phyloP scores from a whole-genome alignment of 2,329 filamentous ascomycete species.

The Colletotrichum lentis region DNA sequence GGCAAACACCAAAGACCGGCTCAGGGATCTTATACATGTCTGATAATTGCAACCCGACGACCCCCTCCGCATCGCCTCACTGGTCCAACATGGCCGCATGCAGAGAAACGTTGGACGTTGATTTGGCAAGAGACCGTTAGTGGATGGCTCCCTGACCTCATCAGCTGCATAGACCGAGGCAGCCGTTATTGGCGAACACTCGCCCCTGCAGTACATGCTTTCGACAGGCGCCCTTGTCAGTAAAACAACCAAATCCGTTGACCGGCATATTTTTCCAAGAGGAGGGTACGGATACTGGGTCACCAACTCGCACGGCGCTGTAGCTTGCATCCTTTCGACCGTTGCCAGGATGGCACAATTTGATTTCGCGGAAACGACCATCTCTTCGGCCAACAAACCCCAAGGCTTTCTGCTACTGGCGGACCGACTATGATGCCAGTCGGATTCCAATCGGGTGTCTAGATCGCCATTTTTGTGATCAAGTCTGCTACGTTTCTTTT shows the following conservation, averaged over 20 bases:
- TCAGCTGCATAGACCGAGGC: conserved; percentile 31
- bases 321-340: conserved; percentile 18
- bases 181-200: conserved; percentile 17
- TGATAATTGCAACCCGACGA: conserved; percentile 6
- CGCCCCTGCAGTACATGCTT: conserved; percentile 24
- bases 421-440: background rate
- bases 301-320: conserved; percentile 19
- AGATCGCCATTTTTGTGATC: background rate
- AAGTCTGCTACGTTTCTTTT: conserved; percentile 1
- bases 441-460: conserved; percentile 1
- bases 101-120: conserved; percentile 34
- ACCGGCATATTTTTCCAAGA: conserved; percentile 32
- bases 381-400: background rate
- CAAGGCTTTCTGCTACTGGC: conserved; percentile 3
- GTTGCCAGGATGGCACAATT: conserved; percentile 11
- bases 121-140: conserved; percentile 31
- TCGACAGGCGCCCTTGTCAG: conserved; percentile 29
- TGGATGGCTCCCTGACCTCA: conserved; percentile 28
- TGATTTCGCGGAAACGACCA: conserved; percentile 19
- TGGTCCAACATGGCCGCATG: conserved; percentile 23
- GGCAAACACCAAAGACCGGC: conserved; percentile 12
- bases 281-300: conserved; percentile 21
- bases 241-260: conserved; percentile 29
- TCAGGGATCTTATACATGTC: conserved; percentile 25
- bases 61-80: conserved; percentile 22